Percentiles rank a stretch among this genome's conserved stretches.
These are phyloP conservation scores for Primulina eburnea DNA, from an alignment of 257 asterid genomes.

Conservation along the genomic window DNA sequence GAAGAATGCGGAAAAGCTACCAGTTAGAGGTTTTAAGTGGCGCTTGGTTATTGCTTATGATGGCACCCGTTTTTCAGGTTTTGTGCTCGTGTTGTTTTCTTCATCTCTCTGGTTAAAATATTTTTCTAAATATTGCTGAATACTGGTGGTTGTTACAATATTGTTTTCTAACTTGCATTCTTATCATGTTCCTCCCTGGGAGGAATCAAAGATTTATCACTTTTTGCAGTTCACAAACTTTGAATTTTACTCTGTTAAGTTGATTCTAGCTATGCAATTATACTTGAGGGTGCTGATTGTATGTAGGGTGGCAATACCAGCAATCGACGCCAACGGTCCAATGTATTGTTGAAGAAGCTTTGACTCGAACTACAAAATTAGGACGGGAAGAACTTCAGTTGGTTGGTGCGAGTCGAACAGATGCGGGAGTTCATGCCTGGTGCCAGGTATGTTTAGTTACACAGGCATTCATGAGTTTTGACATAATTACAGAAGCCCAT, in stretches of 20 bases:
- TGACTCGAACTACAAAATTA: slow-evolving; percentile 53
- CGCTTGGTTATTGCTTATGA: slow-evolving; percentile 80
- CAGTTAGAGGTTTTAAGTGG: slow-evolving; percentile 57
- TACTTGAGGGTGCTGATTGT: slow-evolving; percentile 15
- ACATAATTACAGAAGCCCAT: not conserved
- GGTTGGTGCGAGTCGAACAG: slow-evolving; percentile 89
- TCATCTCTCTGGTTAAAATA: slow-evolving; percentile 1
- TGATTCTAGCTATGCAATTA: not conserved
- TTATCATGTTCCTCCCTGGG: slow-evolving; percentile 7
- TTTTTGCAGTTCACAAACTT: not conserved
- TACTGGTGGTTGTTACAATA: not conserved
- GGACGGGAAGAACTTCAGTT: slow-evolving; percentile 59
- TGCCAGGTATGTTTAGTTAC: slow-evolving; percentile 64
- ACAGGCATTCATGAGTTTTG: not conserved
- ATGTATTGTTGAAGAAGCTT: slow-evolving; percentile 65
- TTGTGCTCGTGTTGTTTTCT: slow-evolving; percentile 14
- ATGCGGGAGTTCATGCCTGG: slow-evolving; percentile 96
- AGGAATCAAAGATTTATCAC: slow-evolving; percentile 3
- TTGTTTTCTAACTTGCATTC: slow-evolving; percentile 10
- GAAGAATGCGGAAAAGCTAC: slow-evolving; percentile 25
- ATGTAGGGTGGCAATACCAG: slow-evolving; percentile 89
- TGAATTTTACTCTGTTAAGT: not conserved
- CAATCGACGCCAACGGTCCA: slow-evolving; percentile 77
- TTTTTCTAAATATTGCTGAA: not conserved
- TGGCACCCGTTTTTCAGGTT: slow-evolving; percentile 88